These are phyloP conservation scores for Arabidopsis arenosa DNA, from an alignment of 345 rosid species.

Conservation along the genomic window DNA sequence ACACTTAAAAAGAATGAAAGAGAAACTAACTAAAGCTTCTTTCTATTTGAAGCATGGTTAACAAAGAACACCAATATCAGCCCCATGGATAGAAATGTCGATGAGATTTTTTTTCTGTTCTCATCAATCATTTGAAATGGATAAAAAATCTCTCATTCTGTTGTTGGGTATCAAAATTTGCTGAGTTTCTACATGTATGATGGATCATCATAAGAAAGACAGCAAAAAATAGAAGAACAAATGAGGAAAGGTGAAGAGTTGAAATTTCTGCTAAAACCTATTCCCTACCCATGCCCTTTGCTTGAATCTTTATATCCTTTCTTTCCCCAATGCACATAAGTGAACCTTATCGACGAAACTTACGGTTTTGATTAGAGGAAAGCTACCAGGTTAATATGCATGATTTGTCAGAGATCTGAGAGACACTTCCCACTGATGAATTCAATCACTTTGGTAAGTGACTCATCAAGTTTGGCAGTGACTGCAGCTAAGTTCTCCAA, in stretches of 20 bases:
- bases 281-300: slow-evolving; percentile 12
- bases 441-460: slow-evolving; percentile 61
- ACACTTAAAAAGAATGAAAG: slow-evolving; percentile 21
- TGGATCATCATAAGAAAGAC: slow-evolving; percentile 14
- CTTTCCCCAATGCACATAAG: slow-evolving; percentile 11
- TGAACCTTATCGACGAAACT: slow-evolving; percentile 15
- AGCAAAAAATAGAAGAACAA: slow-evolving; percentile 7
- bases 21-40: slow-evolving; percentile 15
- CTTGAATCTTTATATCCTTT: slow-evolving; percentile 16
- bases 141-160: neutral
- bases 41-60: slow-evolving; percentile 6
- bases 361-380: slow-evolving; percentile 3
- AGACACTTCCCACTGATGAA: slow-evolving; percentile 75
- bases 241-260: neutral
- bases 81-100: neutral
- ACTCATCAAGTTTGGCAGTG: slow-evolving; percentile 62
- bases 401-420: slow-evolving; percentile 62
- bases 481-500: slow-evolving; percentile 79
- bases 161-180: slow-evolving; percentile 28
- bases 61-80: slow-evolving; percentile 10
- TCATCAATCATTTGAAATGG: neutral
- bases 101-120: neutral
- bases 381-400: neutral
- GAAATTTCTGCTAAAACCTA: slow-evolving; percentile 8
- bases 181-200: slow-evolving; percentile 23